Evolutionary conservation across 1,284 basidiomycete genomes (phyloP).

Genomic region (Meripilus lineatus): DNA sequence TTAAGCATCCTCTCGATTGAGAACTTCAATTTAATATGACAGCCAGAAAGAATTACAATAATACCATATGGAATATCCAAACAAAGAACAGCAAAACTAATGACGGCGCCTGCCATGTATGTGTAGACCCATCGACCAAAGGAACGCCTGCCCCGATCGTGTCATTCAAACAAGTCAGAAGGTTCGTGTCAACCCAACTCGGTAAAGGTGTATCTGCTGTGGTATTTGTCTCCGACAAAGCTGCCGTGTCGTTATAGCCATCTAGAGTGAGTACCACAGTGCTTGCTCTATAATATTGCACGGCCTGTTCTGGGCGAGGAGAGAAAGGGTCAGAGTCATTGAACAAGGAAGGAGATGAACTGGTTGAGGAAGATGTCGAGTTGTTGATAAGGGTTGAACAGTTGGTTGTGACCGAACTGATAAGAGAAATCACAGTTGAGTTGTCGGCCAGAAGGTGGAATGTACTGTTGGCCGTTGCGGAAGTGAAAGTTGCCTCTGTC

Average conservation of each 20-base stretch:
- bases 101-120: too few species aligned
- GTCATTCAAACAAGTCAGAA: constrained; percentile 49
- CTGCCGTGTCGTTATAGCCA: constrained; percentile 59
- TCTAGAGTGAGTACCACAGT: constrained; percentile 51
- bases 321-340: constrained; percentile 24
- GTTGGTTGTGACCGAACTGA: constrained; percentile 38
- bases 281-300: constrained; percentile 59
- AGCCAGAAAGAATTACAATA: too few species aligned
- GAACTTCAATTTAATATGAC: too few species aligned
- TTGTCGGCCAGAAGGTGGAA: constrained; percentile 59
- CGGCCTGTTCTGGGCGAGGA: constrained; percentile 46
- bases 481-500: constrained; percentile 45
- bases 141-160: constrained; percentile 50
- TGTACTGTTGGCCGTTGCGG: constrained; percentile 39
- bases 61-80: too few species aligned
- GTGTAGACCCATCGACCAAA: constrained; percentile 36
- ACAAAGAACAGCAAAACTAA: too few species aligned
- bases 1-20: too few species aligned
- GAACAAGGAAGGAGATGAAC: background rate
- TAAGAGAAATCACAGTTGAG: constrained; percentile 45
- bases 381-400: constrained; percentile 34
- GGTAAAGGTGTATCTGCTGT: constrained; percentile 46
- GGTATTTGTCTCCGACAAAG: constrained; percentile 33
- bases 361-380: background rate
- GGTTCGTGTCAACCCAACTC: constrained; percentile 37